phyloP scores from a whole-genome alignment of 2,329 filamentous ascomycete genomes.

The Arthrobotrys sinensis region DNA sequence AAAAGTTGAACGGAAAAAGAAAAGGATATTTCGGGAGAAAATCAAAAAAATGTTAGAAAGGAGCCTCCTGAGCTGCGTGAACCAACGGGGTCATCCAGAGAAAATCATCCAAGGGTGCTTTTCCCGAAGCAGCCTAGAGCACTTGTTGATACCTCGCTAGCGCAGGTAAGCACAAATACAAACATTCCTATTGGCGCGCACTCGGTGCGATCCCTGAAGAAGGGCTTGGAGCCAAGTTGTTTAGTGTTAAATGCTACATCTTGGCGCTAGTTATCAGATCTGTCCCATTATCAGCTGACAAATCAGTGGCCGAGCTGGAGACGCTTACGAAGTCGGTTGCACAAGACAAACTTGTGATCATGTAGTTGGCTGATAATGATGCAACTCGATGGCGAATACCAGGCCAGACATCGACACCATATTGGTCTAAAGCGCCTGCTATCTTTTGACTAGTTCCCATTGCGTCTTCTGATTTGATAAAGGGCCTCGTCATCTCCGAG shows the following conservation, averaged over 20 bases:
- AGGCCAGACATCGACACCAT: conserved; percentile 4
- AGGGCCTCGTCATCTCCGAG: conserved; percentile 16
- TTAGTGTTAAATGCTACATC: conserved; percentile 14
- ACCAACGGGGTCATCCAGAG: conserved; percentile 29
- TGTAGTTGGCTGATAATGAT: conserved; percentile 41
- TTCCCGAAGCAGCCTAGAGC: conserved; percentile 52
- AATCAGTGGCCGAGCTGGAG: conserved; percentile 23
- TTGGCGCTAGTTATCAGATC: conserved; percentile 54
- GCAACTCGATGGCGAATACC: conserved; percentile 31
- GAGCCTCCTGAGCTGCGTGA: conserved; percentile 43
- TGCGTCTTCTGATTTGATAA: conserved; percentile 6
- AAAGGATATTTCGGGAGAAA: conserved; percentile 14
- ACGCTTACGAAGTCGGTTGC: conserved; percentile 43
- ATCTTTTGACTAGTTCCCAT: conserved; percentile 26
- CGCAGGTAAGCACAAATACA: conserved; percentile 48
- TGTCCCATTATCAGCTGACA: conserved; percentile 41
- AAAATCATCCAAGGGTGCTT: conserved; percentile 36
- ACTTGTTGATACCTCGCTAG: conserved; percentile 39
- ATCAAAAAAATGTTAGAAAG: conserved; percentile 31
- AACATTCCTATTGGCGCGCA: conserved; percentile 54
- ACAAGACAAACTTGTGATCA: conserved; percentile 54
- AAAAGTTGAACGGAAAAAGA: conserved; percentile 32
- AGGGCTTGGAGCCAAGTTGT: conserved; percentile 41
- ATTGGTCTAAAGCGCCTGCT: conserved; percentile 5
- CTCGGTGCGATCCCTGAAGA: conserved; percentile 13